phyloP scores from a whole-genome alignment of 2,329 filamentous ascomycete species.

The Talaromyces funiculosus region DNA sequence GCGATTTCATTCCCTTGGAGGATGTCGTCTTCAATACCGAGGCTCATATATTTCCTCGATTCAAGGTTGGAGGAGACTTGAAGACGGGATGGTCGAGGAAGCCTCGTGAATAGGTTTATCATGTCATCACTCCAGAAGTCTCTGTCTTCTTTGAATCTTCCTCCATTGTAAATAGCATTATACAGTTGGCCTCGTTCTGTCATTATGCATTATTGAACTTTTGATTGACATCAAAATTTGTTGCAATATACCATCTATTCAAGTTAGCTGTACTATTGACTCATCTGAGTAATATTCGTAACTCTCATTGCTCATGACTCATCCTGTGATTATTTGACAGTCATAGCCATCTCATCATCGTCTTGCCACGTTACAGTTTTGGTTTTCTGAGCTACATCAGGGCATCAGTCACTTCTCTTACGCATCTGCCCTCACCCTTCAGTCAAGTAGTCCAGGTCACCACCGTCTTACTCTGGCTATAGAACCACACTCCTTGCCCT shows the following conservation, averaged over 20 bases:
- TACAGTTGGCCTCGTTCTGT: neutral
- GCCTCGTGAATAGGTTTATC: slow-evolving; percentile 9
- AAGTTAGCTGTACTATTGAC: neutral
- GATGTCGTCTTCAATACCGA: slow-evolving; percentile 93
- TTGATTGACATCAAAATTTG: neutral
- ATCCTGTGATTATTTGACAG: neutral
- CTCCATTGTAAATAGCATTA: neutral
- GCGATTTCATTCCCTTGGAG: slow-evolving; percentile 76
- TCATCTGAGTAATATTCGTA: neutral
- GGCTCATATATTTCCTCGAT: slow-evolving; percentile 82
- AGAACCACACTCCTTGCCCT: neutral
- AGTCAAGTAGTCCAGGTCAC: neutral
- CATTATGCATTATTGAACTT: neutral
- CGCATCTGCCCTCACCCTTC: neutral
- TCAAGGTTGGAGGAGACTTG: slow-evolving; percentile 59
- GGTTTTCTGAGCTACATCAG: neutral
- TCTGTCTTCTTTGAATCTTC: neutral
- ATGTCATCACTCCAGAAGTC: neutral
- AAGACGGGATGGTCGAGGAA: slow-evolving; percentile 38
- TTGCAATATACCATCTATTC: neutral
- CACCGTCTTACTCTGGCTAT: neutral
- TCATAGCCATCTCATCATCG: neutral
- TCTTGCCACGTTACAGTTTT: neutral
- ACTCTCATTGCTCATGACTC: neutral
- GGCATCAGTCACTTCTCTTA: neutral